Evolutionary conservation across 768 basidiomycete species (phyloP).

Genomic region (Termitomyces sp.): DNA sequence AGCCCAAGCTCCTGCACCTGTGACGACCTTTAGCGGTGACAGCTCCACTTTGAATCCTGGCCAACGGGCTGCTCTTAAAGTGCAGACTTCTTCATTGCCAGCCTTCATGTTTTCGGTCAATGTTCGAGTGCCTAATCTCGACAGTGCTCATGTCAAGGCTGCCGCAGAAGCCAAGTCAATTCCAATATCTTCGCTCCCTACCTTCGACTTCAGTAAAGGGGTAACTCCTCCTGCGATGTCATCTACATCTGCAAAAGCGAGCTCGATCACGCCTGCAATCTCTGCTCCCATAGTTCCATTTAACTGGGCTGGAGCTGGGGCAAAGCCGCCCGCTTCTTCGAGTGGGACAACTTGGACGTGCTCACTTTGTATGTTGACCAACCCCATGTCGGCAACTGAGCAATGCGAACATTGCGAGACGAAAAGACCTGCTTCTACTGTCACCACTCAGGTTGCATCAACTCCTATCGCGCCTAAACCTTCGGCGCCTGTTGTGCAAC

Average conservation of each 20-base stretch:
- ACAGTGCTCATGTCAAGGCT: constrained; percentile 20
- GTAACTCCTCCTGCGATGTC: neutral
- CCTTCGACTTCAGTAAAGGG: constrained; percentile 26
- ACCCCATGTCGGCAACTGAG: constrained; percentile 4
- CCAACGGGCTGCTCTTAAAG: constrained; percentile 25
- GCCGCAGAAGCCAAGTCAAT: constrained; percentile 34
- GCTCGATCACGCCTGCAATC: neutral
- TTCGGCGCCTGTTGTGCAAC: constrained; percentile 20
- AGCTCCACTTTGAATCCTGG: constrained; percentile 7
- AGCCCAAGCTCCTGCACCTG: neutral
- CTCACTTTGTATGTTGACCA: constrained; percentile 9
- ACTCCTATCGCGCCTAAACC: neutral
- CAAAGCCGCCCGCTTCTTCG: constrained; percentile 4
- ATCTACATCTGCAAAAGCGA: neutral
- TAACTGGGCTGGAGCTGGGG: constrained; percentile 11
- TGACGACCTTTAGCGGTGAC: neutral
- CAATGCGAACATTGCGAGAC: constrained; percentile 11
- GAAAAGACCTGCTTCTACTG: neutral
- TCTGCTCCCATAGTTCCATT: constrained; percentile 7
- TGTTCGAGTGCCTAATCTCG: constrained; percentile 17
- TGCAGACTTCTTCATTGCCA: constrained; percentile 27
- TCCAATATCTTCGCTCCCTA: constrained; percentile 40
- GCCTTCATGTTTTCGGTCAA: constrained; percentile 28
- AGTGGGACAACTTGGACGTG: constrained; percentile 7
- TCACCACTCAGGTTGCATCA: constrained; percentile 2